Percentiles rank a stretch among this genome's conserved stretches.
Conservation (phyloP, 2,329 filamentous ascomycete genomes). For the Fusarium sp. region DNA sequence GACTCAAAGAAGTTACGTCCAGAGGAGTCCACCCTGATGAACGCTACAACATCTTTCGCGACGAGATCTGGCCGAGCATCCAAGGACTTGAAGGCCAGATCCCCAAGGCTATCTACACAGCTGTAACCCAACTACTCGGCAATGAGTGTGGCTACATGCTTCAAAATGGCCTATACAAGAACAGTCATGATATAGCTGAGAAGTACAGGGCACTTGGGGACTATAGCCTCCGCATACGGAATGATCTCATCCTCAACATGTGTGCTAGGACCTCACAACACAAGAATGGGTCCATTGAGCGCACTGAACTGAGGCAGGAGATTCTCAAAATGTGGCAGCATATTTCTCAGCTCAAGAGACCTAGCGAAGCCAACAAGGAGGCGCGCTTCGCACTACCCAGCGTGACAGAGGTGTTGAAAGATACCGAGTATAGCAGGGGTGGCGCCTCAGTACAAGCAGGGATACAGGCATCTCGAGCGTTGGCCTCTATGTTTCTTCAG, state of each 20-base stretch:
- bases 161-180: slow-evolving; percentile 22
- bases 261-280: slow-evolving; percentile 44
- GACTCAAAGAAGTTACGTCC: slow-evolving; percentile 44
- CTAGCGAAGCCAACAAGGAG: slow-evolving; percentile 36
- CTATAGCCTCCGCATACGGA: slow-evolving; percentile 45
- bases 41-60: slow-evolving; percentile 44
- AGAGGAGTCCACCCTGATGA: slow-evolving; percentile 18
- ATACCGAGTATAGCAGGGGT: slow-evolving; percentile 13
- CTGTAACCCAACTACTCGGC: slow-evolving; percentile 39
- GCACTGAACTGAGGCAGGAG: slow-evolving; percentile 43
- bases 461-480: slow-evolving; percentile 29
- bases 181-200: slow-evolving; percentile 44
- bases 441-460: not conserved
- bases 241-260: slow-evolving; percentile 50
- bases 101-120: slow-evolving; percentile 46
- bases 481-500: slow-evolving; percentile 50
- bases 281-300: slow-evolving; percentile 23
- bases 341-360: slow-evolving; percentile 51
- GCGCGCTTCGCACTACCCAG: slow-evolving; percentile 49
- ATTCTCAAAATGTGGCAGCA: slow-evolving; percentile 53
- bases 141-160: slow-evolving; percentile 31
- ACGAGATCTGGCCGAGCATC: slow-evolving; percentile 49
- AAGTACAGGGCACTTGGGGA: slow-evolving; percentile 45
- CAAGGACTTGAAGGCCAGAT: slow-evolving; percentile 43
- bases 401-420: slow-evolving; percentile 43